A percentile compares a stretch with the other conserved stretches of the same genome.
Conservation (phyloP, 441 rosid genomes). For the Pelargonium cotyledonis region DNA sequence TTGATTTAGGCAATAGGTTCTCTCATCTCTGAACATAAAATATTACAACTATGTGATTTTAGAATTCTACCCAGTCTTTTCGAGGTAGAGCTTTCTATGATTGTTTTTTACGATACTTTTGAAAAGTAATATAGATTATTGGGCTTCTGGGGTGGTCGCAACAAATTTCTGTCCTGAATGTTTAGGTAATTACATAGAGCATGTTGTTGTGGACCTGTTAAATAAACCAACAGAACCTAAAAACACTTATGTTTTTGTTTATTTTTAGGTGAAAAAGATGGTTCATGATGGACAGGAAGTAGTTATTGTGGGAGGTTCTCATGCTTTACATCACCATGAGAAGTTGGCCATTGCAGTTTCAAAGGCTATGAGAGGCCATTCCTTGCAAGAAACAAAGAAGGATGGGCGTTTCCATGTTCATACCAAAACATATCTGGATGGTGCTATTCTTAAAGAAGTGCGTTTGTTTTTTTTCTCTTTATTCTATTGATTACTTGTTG, state of each 20-base stretch:
- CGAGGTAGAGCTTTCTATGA: not conserved
- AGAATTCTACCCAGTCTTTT: not conserved
- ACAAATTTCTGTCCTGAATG: constrained; percentile 2
- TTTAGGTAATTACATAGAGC: not conserved
- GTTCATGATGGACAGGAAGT: constrained; percentile 90
- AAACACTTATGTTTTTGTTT: not conserved
- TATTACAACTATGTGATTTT: not conserved
- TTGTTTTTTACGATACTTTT: not conserved
- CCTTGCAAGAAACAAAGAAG: constrained; percentile 88
- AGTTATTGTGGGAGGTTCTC: constrained; percentile 78
- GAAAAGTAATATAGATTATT: not conserved
- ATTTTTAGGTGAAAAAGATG: constrained; percentile 75
- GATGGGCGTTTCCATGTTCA: constrained; percentile 96
- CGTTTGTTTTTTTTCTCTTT: constrained; percentile 18
- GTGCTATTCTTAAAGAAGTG: constrained; percentile 94
- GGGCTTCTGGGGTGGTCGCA: not conserved
- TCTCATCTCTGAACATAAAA: not conserved
- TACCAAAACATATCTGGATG: constrained; percentile 89
- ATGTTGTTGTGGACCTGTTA: not conserved
- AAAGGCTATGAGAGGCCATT: constrained; percentile 96
- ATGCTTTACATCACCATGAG: constrained; percentile 86
- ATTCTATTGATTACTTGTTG: constrained; percentile 6
- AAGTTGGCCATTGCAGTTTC: constrained; percentile 94
- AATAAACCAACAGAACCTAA: not conserved
- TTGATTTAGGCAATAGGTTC: not conserved